phyloP scores from a whole-genome alignment of 2,329 filamentous ascomycete genomes.

The Alternaria hordeiaustralica region DNA sequence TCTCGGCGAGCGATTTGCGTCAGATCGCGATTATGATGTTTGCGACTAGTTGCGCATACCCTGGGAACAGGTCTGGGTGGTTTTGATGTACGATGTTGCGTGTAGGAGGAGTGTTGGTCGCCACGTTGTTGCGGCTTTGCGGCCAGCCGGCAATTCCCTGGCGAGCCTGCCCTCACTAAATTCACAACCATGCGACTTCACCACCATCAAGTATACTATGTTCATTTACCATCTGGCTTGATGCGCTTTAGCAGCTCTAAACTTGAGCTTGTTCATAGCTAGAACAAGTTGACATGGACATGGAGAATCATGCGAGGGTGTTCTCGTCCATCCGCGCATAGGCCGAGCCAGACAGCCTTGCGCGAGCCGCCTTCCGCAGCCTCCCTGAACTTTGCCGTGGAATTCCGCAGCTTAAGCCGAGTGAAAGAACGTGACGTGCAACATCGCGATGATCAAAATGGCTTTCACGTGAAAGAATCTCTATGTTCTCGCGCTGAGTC shows the following conservation, averaged over 20 bases:
- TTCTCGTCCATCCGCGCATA: not conserved
- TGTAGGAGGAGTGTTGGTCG: not conserved
- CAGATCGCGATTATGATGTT: not conserved
- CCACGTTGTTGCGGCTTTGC: not conserved
- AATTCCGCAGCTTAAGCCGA: slow-evolving; percentile 26
- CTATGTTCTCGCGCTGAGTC: not conserved
- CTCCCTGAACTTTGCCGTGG: slow-evolving; percentile 14
- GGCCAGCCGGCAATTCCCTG: not conserved
- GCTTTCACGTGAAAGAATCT: not conserved
- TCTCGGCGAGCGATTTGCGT: not conserved
- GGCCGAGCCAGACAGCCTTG: not conserved
- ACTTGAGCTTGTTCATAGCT: not conserved
- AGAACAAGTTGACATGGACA: too few relatives aligned
- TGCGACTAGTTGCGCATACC: too few relatives aligned
- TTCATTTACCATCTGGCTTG: not conserved
- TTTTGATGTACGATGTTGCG: not conserved
- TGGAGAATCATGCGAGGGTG: not conserved
- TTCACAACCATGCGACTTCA: not conserved
- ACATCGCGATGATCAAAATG: not conserved
- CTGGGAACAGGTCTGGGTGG: not conserved
- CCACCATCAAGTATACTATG: too few relatives aligned
- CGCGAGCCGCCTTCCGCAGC: not conserved
- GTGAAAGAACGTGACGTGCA: slow-evolving; percentile 7
- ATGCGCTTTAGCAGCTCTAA: not conserved
- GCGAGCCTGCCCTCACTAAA: not conserved